These are phyloP conservation scores for Piper longum DNA, from an alignment of 164 flowering plant genomes.

Conservation along the genomic window DNA sequence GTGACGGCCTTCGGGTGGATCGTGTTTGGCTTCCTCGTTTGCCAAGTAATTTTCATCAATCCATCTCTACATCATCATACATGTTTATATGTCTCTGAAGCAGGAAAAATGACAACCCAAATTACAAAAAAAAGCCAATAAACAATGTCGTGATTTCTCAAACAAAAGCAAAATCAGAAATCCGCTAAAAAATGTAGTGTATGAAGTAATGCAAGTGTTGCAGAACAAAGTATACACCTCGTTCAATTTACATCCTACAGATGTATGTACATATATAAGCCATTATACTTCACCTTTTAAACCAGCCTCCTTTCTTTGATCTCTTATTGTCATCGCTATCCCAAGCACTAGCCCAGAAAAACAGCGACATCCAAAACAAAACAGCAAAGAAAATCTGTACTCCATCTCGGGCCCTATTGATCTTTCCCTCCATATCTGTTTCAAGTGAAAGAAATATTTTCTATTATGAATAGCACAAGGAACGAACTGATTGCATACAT, in stretches of 20 bases:
- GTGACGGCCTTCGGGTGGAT: no score
- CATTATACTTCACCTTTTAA: conserved; percentile 25
- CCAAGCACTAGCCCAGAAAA: conserved; percentile 76
- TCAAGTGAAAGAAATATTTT: neutral
- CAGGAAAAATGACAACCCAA: no score
- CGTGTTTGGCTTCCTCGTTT: no score
- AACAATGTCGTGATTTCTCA: no score
- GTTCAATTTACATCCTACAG: neutral
- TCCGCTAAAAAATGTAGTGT: no score
- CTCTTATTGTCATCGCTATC: conserved; percentile 35
- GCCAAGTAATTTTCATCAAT: no score
- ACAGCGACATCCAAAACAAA: conserved; percentile 81
- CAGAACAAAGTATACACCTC: neutral
- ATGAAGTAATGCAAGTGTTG: no score
- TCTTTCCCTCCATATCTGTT: conserved; percentile 10
- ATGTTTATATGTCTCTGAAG: no score
- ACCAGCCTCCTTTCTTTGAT: conserved; percentile 39
- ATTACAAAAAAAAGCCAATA: no score
- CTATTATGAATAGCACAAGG: neutral
- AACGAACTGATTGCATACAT: no score
- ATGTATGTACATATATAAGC: conserved; percentile 15
- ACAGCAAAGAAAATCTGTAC: conserved; percentile 63
- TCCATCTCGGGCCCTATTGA: conserved; percentile 30
- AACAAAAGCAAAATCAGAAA: no score
- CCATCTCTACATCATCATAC: no score